Evolutionary conservation across 176 grass and related monocot species (phyloP).

Genomic region (Tuctoria greenei): DNA sequence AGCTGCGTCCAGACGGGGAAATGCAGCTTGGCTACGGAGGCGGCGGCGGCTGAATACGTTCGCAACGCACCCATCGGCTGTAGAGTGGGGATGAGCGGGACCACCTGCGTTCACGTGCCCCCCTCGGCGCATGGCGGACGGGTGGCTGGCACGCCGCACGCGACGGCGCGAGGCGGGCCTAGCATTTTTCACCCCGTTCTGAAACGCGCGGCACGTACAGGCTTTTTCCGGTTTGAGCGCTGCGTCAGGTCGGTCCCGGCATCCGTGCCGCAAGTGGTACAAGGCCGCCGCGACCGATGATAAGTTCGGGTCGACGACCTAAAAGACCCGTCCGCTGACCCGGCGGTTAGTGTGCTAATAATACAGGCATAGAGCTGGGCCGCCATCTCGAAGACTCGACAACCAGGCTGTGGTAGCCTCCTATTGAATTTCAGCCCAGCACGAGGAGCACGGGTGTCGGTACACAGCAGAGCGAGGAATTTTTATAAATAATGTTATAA

Average conservation of each 20-base stretch:
- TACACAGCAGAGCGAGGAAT: too few species aligned
- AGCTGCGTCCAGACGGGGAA: too few species aligned
- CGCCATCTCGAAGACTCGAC: not conserved
- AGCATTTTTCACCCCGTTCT: not conserved
- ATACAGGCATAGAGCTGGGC: not conserved
- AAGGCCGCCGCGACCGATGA: too few species aligned
- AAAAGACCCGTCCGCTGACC: too few species aligned
- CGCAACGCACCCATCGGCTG: too few species aligned
- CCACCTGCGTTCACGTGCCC: constrained; percentile 42
- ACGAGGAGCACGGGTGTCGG: not conserved
- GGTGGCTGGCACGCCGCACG: constrained; percentile 7
- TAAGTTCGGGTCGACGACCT: too few species aligned
- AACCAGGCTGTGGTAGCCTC: not conserved
- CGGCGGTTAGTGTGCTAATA: too few species aligned
- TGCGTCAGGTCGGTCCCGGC: not conserved
- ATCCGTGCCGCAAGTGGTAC: not conserved
- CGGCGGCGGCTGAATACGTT: too few species aligned
- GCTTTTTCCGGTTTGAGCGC: not conserved
- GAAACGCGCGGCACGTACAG: not conserved
- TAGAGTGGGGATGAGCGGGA: not conserved
- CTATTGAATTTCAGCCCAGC: not conserved
- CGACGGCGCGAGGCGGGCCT: not conserved
- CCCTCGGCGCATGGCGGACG: constrained; percentile 22
- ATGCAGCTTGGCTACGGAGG: too few species aligned
- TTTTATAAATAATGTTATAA: not conserved